Conservation (phyloP, 2,329 filamentous ascomycete species). For the Iodosphaeria phyllophila region DNA sequence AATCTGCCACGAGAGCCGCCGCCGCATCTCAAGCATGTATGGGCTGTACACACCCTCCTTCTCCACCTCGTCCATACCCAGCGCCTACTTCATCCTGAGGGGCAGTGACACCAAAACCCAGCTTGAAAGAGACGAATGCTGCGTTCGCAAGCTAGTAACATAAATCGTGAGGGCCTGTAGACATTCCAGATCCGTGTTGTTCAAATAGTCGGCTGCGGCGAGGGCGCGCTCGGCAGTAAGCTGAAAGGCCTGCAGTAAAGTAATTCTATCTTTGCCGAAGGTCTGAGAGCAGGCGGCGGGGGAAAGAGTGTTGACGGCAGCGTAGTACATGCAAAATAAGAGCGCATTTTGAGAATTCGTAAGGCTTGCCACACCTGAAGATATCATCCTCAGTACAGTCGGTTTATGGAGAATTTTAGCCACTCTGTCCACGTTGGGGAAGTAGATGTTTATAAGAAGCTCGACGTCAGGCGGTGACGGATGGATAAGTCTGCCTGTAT, state of each 20-base stretch:
- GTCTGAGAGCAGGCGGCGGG: conserved; percentile 13
- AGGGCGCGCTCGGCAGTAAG: conserved; percentile 18
- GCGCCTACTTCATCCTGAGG: conserved; percentile 23
- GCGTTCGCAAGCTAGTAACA: conserved; percentile 19
- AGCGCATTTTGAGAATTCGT: conserved; percentile 15
- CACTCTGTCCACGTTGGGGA: conserved; percentile 21
- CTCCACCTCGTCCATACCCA: conserved; percentile 22
- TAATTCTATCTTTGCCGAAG: conserved; percentile 16
- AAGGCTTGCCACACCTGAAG: conserved; percentile 4
- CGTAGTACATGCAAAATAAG: conserved; percentile 24
- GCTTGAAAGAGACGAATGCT: conserved; percentile 17
- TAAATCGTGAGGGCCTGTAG: conserved; percentile 24
- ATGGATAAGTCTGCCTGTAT: too few relatives aligned
- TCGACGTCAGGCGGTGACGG: conserved; percentile 19
- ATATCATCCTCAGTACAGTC: conserved; percentile 11
- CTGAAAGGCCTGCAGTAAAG: conserved; percentile 14
- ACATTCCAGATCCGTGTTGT: conserved; percentile 17
- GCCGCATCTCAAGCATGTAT: conserved; percentile 39
- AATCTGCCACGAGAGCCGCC: conserved; percentile 45
- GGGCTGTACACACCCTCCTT: conserved; percentile 17
- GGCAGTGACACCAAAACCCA: conserved; percentile 23
- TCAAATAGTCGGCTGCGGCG: conserved; percentile 23
- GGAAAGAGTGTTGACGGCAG: conserved; percentile 16
- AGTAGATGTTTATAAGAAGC: conserved; percentile 17
- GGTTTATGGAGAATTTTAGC: conserved; percentile 26